Evolutionary conservation across 2,329 filamentous ascomycete genomes (phyloP).

Genomic region (Colletotrichum sp.): DNA sequence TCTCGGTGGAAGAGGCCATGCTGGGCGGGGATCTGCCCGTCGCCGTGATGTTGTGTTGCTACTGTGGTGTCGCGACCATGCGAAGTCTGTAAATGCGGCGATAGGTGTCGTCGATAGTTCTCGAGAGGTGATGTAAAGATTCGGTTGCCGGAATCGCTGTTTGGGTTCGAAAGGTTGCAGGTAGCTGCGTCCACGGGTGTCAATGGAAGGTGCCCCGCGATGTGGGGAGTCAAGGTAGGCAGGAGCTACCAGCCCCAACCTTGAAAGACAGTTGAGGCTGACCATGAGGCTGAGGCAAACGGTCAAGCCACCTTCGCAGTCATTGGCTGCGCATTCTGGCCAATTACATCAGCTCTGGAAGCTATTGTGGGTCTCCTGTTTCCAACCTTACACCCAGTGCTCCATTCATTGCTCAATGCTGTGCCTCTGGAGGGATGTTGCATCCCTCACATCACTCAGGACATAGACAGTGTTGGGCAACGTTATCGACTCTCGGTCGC

Average conservation of each 20-base stretch:
- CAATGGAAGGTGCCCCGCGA: slow-evolving; percentile 12
- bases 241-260: background rate
- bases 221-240: slow-evolving; percentile 8
- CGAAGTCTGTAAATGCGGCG: background rate
- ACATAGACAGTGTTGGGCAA: background rate
- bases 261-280: background rate
- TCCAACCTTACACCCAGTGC: background rate
- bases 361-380: background rate
- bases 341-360: background rate
- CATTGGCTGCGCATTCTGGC: background rate
- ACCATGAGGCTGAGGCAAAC: background rate
- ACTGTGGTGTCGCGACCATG: background rate
- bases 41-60: background rate
- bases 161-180: background rate
- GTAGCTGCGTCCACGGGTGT: background rate
- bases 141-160: background rate
- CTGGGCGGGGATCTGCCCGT: slow-evolving; percentile 25
- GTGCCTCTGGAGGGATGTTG: background rate
- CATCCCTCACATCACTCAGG: background rate
- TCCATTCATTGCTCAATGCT: background rate
- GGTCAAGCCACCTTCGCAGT: background rate
- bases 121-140: background rate
- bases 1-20: slow-evolving; percentile 54
- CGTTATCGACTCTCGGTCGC: background rate
- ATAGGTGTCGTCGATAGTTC: background rate